Percentiles rank a stretch among this genome's conserved stretches.
phyloP scores from a whole-genome alignment of 441 rosid species.

The Isatis lusitanica region DNA sequence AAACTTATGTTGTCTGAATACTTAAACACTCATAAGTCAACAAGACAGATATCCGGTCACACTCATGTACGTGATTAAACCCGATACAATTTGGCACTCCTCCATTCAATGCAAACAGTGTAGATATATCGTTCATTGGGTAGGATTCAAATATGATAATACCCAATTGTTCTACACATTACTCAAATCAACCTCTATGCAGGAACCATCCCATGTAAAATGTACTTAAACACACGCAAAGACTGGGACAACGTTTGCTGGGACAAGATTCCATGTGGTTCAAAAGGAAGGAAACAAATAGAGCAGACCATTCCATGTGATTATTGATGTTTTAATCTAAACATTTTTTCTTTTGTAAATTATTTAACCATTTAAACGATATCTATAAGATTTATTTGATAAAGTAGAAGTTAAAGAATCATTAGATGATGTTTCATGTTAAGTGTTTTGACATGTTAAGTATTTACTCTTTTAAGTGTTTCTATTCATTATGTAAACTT shows the following conservation, averaged over 20 bases:
- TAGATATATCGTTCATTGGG: not conserved
- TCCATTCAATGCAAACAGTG: not conserved
- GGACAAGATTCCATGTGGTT: not conserved
- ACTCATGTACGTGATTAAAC: not conserved
- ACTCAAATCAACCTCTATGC: not conserved
- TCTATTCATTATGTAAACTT: not conserved
- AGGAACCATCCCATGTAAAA: constrained; percentile 12
- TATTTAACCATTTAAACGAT: not conserved
- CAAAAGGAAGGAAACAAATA: not conserved
- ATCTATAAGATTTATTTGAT: not conserved
- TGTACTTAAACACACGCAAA: not conserved
- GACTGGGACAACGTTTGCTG: not conserved
- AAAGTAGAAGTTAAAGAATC: not conserved
- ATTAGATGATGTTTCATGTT: not conserved
- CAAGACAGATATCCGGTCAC: not conserved
- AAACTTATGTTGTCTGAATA: not conserved
- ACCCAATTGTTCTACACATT: not conserved
- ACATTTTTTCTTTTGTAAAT: not conserved
- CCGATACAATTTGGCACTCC: not conserved
- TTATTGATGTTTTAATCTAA: not conserved
- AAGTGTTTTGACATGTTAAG: not conserved
- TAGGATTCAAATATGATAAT: not conserved
- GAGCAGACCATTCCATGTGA: not conserved
- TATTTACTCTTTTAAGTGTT: not conserved
- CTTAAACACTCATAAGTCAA: not conserved